Base-by-base conservation (phyloP, 1,284 basidiomycete species). In the Vanrija pseudolonga region DNA sequence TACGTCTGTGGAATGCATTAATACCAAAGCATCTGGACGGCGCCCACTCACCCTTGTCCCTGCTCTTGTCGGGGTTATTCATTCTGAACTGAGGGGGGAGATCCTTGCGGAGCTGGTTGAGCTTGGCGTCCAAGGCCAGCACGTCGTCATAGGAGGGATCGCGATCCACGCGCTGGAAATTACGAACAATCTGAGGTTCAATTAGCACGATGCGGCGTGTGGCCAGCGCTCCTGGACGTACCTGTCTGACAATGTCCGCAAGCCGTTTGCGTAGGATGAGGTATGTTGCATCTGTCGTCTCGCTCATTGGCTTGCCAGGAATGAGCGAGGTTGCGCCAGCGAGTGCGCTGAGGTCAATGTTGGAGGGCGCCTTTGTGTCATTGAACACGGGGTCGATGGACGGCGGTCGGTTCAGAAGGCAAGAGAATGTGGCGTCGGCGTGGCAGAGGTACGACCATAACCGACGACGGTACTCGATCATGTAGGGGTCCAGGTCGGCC, bases 381-480 rank as follows among this genome's bases (percentile, higher is more conserved):
- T 63, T 65, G 52, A 61, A 71, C 9, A 56, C 50, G 18, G 59
- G 51, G 19, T 71, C 65, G 45, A 77, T 73, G 2, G 66, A 90
- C 58, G 88, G 86, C 1, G 93, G 93, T 58, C 92, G 82, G 28
- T 92, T 92, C n/a, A 96, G 79, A 14, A 91, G 85, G 65, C 95
- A 82, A 6, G 91, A 91, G 69, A 91, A 90, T 41, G 72, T 72
- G 23, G 89, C 85, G 74, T 97, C 93, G 6, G 90, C 89, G 69
- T 94, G 90, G 66, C 92, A 91, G 2, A 96, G 80, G 71, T 94
- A 91, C 0, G 90, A 88, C 92, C 93, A 97, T 62, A 97, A 85
- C 26, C 92, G 83, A 48, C 93, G 83, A 46, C 93, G 83, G 63
- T 95, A 90, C 78, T 97, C 93, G 2, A 88, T 85, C 56, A 86